A percentile compares a stretch with the other conserved stretches of the same genome.
Evolutionary conservation across 495 filamentous ascomycete genomes (phyloP).

Genomic region (Penicillium argentinense): DNA sequence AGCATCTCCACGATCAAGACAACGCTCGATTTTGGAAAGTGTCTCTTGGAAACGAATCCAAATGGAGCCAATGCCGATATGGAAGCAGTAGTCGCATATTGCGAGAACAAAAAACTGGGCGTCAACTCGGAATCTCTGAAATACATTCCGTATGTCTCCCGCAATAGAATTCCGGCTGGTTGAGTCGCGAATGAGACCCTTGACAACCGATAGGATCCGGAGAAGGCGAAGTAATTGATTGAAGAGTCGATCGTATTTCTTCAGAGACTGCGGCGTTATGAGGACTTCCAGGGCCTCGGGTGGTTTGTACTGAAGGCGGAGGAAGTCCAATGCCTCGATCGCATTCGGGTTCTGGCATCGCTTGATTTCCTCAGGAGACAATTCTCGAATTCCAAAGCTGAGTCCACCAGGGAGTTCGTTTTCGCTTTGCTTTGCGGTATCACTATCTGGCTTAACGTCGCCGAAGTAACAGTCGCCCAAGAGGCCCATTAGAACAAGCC

Average conservation of each 20-base stretch:
- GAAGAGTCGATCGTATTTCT: slow-evolving; percentile 84
- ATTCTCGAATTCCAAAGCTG: slow-evolving; percentile 82
- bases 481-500: slow-evolving; percentile 83
- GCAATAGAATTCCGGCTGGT: slow-evolving; percentile 40
- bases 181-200: slow-evolving; percentile 65
- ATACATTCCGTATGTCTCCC: slow-evolving; percentile 42
- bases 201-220: slow-evolving; percentile 77
- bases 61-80: slow-evolving; percentile 65
- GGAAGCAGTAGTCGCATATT: slow-evolving; percentile 72
- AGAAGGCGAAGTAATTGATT: slow-evolving; percentile 71
- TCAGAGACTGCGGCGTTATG: slow-evolving; percentile 64
- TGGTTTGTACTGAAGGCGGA: slow-evolving; percentile 81
- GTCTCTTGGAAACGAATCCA: slow-evolving; percentile 70
- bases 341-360: slow-evolving; percentile 75
- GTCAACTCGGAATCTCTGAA: slow-evolving; percentile 67
- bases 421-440: slow-evolving; percentile 29
- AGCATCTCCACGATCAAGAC: slow-evolving; percentile 48
- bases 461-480: slow-evolving; percentile 70
- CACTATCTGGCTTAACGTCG: slow-evolving; percentile 17
- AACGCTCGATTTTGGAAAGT: slow-evolving; percentile 61
- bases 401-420: slow-evolving; percentile 74
- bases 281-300: slow-evolving; percentile 70
- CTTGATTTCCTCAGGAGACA: slow-evolving; percentile 71
- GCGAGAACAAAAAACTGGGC: slow-evolving; percentile 74
- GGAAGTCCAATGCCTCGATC: slow-evolving; percentile 86